Base-by-base conservation (phyloP, 1,284 basidiomycete species). In the Meira nashicola region DNA sequence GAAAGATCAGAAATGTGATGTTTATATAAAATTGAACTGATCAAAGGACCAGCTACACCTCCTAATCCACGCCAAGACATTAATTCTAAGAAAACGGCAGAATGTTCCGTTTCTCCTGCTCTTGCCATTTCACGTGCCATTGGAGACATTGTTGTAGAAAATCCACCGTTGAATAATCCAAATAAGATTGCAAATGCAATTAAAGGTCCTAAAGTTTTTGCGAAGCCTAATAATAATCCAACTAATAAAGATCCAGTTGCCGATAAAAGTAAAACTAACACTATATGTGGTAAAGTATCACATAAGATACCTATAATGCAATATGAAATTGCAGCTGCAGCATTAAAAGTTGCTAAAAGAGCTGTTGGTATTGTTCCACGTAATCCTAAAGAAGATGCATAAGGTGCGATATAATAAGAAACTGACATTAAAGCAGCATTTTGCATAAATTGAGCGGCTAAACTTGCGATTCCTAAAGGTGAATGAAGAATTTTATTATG, bases 391-490 rank as follows among this genome's bases (percentile, higher is more conserved):
- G 66, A 62, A 2, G 57, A 51, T 33, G 59, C 53, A 44, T 68
- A 67, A 54, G 64, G 59, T 47, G 63, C 59, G 37, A 71, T 68
- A 61, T 70, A 70, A 55, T 70, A 62, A 19, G 68, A 66, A 15
- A 70, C 56, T 21, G 70, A 63, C 28, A 64, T 64, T 50, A 58
- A 71, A 3, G 63, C 67, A 0, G 62, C 60, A 0, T 63, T 59
- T 39, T 71, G 70, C 2, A 56, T 53, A 14, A 70, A 46, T 8
- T 62, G 40, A 1, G 48, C n/a, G 2, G 21, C 15, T 5, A 37
- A 14, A 54, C 33, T 40, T 14, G 38, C 37, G 21, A 54, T 37
- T 17, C 52, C 52, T 6, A 39, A 6, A n/a, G n/a, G 12, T 19
- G 37, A 44, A 41, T 54, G n/a, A n/a, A 54, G 52, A 10, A 23